A percentile compares a stretch with the other conserved stretches of the same genome.
These are phyloP conservation scores for Rhodotorula sp. DNA, from an alignment of 1,284 basidiomycete species.

Conservation along the genomic window DNA sequence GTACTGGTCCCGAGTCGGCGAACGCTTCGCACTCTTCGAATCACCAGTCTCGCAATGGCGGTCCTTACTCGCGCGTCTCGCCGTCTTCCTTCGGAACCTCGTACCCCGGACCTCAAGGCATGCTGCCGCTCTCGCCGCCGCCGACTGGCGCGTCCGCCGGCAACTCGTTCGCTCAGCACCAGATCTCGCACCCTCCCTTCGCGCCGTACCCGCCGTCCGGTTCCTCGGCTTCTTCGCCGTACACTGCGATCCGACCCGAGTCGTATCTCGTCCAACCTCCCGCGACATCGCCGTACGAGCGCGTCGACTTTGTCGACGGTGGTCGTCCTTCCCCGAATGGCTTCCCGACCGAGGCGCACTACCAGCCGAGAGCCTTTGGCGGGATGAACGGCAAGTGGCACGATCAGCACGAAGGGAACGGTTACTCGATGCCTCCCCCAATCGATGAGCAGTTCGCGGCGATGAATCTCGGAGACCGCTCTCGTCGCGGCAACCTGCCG, in stretches of 20 bases:
- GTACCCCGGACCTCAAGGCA: constrained; percentile 4
- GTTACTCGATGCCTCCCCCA: constrained; percentile 17
- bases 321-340: constrained; percentile 15
- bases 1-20: constrained; percentile 2
- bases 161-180: constrained; percentile 12
- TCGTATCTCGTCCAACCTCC: constrained; percentile 32
- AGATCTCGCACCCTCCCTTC: constrained; percentile 8
- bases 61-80: constrained; percentile 36
- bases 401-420: constrained; percentile 3
- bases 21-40: not conserved
- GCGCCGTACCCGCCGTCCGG: not conserved
- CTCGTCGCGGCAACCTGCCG: constrained; percentile 9
- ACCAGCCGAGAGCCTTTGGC: constrained; percentile 4
- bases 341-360: not conserved
- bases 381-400: constrained; percentile 8
- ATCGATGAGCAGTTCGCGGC: constrained; percentile 30
- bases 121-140: constrained; percentile 39
- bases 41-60: constrained; percentile 4
- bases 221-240: constrained; percentile 19
- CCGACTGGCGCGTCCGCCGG: constrained; percentile 26
- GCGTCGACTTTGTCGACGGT: constrained; percentile 38
- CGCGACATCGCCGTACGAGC: constrained; percentile 30
- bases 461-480: constrained; percentile 14
- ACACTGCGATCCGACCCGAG: constrained; percentile 30
- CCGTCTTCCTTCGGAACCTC: constrained; percentile 30